Evolutionary conservation across 306 rosid genomes (phyloP).

Genomic region (Sechiopsis laciniata): DNA sequence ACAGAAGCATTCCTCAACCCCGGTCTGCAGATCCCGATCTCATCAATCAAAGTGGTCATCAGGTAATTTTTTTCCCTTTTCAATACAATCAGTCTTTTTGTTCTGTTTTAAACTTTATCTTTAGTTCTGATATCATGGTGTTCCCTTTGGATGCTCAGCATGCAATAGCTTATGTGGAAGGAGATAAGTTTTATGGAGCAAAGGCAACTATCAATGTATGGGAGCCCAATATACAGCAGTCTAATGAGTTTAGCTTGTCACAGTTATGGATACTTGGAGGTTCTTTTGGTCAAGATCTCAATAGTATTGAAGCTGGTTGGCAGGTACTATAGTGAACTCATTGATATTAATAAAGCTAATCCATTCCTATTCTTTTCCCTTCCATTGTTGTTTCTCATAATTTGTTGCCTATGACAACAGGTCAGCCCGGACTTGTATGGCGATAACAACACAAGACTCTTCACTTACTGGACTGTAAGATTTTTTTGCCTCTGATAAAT

Average conservation of each 20-base stretch:
- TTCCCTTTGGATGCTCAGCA: constrained; percentile 37
- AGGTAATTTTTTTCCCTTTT: constrained; percentile 24
- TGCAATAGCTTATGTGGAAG: constrained; percentile 92
- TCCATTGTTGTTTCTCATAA: neutral
- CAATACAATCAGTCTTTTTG: neutral
- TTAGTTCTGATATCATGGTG: constrained; percentile 2
- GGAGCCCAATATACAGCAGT: constrained; percentile 90
- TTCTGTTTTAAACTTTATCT: neutral
- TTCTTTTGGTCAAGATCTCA: constrained; percentile 91
- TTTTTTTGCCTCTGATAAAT: neutral
- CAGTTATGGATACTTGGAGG: constrained; percentile 97
- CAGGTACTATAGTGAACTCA: constrained; percentile 32
- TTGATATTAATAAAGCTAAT: neutral
- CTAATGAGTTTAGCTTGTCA: constrained; percentile 95
- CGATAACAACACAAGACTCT: constrained; percentile 88
- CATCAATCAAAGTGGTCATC: constrained; percentile 88
- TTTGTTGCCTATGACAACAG: constrained; percentile 6
- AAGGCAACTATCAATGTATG: constrained; percentile 95
- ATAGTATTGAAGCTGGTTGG: constrained; percentile 99
- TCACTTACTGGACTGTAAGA: constrained; percentile 97
- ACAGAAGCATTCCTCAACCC: constrained; percentile 62
- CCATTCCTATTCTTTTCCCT: neutral
- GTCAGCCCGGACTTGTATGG: constrained; percentile 94
- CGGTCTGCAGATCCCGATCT: constrained; percentile 94
- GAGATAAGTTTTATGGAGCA: constrained; percentile 89